Evolutionary conservation across 179 eudicot species (phyloP).

Genomic region (Nepenthes alata): DNA sequence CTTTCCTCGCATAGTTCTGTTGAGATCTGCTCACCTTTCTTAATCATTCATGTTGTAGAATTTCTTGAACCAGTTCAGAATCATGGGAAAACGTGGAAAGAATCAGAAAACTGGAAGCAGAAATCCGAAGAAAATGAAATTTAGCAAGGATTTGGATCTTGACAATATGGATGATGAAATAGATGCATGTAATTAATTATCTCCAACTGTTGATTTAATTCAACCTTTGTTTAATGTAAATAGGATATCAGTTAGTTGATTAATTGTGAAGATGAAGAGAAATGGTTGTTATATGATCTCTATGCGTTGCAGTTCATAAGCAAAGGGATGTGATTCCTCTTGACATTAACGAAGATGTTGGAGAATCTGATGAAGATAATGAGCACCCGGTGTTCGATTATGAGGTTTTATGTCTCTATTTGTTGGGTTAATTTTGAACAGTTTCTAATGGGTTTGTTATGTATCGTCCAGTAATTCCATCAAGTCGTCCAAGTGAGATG

Average conservation of each 20-base stretch:
- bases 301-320: constrained; percentile 63
- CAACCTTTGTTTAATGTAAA: neutral
- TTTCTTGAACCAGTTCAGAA: neutral
- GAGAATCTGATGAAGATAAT: constrained; percentile 56
- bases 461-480: no score
- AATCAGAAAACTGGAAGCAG: constrained; percentile 27
- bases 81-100: constrained; percentile 37
- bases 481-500: no score
- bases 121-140: constrained; percentile 27
- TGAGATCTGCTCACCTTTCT: no score
- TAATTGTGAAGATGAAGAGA: neutral
- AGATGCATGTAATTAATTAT: constrained; percentile 53
- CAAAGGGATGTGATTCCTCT: constrained; percentile 78
- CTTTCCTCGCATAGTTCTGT: no score
- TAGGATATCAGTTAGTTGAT: no score
- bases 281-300: neutral
- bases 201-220: neutral
- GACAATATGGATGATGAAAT: constrained; percentile 59
- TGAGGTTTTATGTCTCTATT: constrained; percentile 32
- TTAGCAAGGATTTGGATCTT: constrained; percentile 10
- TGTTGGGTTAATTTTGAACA: neutral
- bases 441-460: neutral
- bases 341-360: constrained; percentile 44
- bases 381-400: constrained; percentile 60
- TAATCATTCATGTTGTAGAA: neutral